phyloP scores from a whole-genome alignment of 208 protist genomes.

The Balamuthia mandrillaris region DNA sequence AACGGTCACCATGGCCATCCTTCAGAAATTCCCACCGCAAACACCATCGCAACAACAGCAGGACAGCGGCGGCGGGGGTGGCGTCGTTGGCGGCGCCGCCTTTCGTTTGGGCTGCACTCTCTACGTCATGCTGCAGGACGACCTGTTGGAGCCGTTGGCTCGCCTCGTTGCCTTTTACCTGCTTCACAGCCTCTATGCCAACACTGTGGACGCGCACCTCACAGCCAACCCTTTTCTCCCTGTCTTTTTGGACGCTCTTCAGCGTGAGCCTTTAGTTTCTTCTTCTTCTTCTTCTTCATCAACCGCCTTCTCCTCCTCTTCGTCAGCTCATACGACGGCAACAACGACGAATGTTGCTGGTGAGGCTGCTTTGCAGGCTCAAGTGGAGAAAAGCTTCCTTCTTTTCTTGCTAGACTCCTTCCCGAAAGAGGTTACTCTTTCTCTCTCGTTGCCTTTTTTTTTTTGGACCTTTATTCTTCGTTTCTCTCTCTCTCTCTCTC shows the following conservation, averaged over 20 bases:
- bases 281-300: too few relatives aligned
- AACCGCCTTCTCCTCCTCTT: too few relatives aligned
- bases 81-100: too few relatives aligned
- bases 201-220: background rate
- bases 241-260: background rate
- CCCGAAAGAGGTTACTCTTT: conserved; percentile 21
- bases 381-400: background rate
- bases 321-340: too few relatives aligned
- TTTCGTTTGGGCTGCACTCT: conserved; percentile 18
- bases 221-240: conserved; percentile 10
- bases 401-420: background rate
- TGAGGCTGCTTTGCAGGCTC: too few relatives aligned
- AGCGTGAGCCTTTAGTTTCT: too few relatives aligned
- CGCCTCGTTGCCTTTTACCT: conserved; percentile 24
- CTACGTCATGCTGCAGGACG: conserved; percentile 17
- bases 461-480: background rate
- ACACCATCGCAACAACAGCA: too few relatives aligned
- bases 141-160: background rate
- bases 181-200: background rate
- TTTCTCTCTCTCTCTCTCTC: background rate
- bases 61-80: too few relatives aligned
- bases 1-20: background rate
- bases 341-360: too few relatives aligned
- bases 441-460: background rate
- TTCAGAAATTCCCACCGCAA: conserved; percentile 31